These are phyloP conservation scores for Clarkia xantiana DNA, from an alignment of 345 rosid species.

Conservation along the genomic window DNA sequence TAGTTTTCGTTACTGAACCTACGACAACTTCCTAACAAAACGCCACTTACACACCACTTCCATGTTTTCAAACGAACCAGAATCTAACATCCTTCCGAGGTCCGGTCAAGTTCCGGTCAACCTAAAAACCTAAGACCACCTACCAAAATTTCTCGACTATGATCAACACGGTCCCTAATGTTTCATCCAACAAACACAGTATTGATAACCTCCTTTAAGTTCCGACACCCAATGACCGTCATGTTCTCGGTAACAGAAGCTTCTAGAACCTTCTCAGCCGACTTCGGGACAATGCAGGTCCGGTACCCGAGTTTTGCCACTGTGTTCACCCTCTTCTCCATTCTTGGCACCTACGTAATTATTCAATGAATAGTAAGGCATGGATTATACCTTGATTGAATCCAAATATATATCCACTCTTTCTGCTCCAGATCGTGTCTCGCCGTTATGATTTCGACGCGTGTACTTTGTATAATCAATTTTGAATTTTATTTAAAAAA, in stretches of 20 bases:
- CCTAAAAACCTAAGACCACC: too few relatives aligned
- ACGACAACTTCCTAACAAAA: too few relatives aligned
- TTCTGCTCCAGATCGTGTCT: too few relatives aligned
- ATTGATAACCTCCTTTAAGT: conserved; percentile 59
- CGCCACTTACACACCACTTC: too few relatives aligned
- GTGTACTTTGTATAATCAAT: neutral
- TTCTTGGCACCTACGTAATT: conserved; percentile 50
- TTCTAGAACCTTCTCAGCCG: conserved; percentile 33
- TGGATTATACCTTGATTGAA: too few relatives aligned
- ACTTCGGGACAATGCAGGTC: conserved; percentile 57
- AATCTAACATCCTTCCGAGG: too few relatives aligned
- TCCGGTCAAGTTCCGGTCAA: too few relatives aligned
- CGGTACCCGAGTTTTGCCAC: conserved; percentile 66
- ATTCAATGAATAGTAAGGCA: neutral
- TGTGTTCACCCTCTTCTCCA: conserved; percentile 66
- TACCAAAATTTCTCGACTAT: too few relatives aligned
- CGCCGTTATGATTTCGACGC: neutral
- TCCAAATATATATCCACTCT: too few relatives aligned
- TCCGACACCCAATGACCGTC: conserved; percentile 50
- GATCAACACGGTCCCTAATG: too few relatives aligned
- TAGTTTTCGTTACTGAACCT: too few relatives aligned
- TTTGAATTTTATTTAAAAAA: neutral
- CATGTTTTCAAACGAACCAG: too few relatives aligned
- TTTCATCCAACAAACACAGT: conserved; percentile 24
- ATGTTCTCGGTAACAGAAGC: conserved; percentile 20